Conservation (phyloP, 441 rosid genomes). For the Euphorbia schlechtendalii region DNA sequence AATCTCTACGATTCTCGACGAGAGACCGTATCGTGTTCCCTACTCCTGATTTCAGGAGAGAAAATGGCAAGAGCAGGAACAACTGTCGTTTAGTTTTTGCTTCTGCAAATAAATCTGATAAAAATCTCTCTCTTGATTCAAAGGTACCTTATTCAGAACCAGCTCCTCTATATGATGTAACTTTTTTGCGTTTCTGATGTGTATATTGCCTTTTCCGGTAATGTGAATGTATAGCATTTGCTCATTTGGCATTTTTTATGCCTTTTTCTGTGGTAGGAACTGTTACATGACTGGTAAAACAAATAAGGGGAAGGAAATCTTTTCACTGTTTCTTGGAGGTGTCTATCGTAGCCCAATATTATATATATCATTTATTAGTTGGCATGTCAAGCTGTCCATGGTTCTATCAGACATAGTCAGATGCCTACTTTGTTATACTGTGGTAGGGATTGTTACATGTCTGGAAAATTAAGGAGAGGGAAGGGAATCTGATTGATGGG, state of each 20-base stretch:
- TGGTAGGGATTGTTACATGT: conserved; percentile 37
- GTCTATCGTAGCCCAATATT: no score
- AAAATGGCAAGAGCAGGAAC: conserved; percentile 21
- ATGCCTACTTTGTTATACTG: conserved; percentile 23
- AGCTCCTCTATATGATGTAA: no score
- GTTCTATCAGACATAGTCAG: conserved; percentile 34
- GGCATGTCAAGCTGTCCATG: no score
- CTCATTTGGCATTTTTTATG: no score
- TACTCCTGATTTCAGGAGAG: conserved; percentile 13
- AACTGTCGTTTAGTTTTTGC: conserved; percentile 28
- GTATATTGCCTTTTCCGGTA: not conserved
- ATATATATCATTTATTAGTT: no score
- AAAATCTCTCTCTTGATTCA: conserved; percentile 20
- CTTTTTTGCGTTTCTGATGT: not conserved
- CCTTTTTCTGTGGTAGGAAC: no score
- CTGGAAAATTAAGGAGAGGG: conserved; percentile 28
- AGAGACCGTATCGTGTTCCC: conserved; percentile 14
- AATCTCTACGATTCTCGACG: conserved; percentile 18
- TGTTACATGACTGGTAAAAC: no score
- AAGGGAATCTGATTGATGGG: conserved; percentile 20
- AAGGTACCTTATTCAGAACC: conserved; percentile 24
- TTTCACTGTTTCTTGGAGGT: no score
- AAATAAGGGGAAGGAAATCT: no score
- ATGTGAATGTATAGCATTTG: no score
- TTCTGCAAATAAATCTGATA: conserved; percentile 23